phyloP scores from a whole-genome alignment of 306 rosid species.

The Gastrolobium villosum region DNA sequence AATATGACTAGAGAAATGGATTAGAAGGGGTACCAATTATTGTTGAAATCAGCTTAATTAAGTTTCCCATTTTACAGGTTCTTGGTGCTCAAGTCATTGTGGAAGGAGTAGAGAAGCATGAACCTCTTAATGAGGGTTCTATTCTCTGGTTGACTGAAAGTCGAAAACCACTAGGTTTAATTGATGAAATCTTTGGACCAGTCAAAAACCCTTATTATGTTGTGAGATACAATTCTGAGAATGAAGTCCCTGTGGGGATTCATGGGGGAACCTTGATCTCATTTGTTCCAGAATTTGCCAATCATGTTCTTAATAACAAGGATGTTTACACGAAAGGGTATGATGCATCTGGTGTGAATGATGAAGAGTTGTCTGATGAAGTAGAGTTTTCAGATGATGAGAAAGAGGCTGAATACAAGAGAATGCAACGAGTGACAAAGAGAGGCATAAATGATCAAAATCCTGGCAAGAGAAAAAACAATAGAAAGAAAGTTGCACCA shows the following conservation, averaged over 20 bases:
- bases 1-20: neutral
- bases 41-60: slow-evolving; percentile 40
- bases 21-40: neutral
- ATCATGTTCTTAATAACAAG: slow-evolving; percentile 76
- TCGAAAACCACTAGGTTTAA: slow-evolving; percentile 74
- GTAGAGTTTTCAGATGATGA: slow-evolving; percentile 95
- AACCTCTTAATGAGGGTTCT: slow-evolving; percentile 87
- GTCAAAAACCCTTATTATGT: slow-evolving; percentile 84
- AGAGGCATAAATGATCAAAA: slow-evolving; percentile 69
- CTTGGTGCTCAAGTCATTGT: slow-evolving; percentile 81
- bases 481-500: slow-evolving; percentile 49
- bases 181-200: slow-evolving; percentile 97
- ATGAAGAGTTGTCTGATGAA: slow-evolving; percentile 84
- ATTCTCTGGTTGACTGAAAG: slow-evolving; percentile 87
- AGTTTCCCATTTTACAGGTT: slow-evolving; percentile 59
- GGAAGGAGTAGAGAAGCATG: slow-evolving; percentile 88
- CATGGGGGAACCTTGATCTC: slow-evolving; percentile 69
- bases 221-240: slow-evolving; percentile 86
- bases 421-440: slow-evolving; percentile 63
- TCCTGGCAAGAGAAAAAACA: slow-evolving; percentile 54
- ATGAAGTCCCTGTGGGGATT: slow-evolving; percentile 74
- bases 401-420: slow-evolving; percentile 85
- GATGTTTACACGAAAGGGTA: slow-evolving; percentile 87
- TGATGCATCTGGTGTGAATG: slow-evolving; percentile 89
- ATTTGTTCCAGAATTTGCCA: slow-evolving; percentile 81